These are phyloP conservation scores for Ceratocystis destructans DNA, from an alignment of 2,329 filamentous ascomycete genomes.

Conservation along the genomic window DNA sequence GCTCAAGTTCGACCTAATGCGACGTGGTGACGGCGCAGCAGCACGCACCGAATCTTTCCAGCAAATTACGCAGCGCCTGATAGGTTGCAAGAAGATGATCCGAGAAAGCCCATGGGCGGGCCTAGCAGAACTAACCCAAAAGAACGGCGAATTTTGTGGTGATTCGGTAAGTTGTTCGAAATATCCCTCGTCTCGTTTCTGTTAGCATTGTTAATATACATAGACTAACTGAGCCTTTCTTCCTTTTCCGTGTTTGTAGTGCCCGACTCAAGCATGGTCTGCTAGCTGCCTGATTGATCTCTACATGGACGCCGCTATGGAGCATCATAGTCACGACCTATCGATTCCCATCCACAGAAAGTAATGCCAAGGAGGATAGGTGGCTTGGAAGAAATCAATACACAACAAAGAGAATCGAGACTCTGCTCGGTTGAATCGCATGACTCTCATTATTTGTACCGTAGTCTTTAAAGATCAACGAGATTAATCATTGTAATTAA, in stretches of 20 bases:
- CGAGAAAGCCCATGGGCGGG: conserved; percentile 74
- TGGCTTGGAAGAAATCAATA: background rate
- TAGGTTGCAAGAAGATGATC: conserved; percentile 76
- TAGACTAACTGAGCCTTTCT: background rate
- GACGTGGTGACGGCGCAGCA: conserved; percentile 35
- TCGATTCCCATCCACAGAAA: conserved; percentile 8
- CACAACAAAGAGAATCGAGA: background rate
- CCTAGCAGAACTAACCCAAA: conserved; percentile 83
- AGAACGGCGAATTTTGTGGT: conserved; percentile 64
- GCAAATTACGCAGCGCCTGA: conserved; percentile 73
- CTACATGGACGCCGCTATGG: conserved; percentile 73
- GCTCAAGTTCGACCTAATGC: conserved; percentile 73
- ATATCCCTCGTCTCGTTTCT: conserved; percentile 11
- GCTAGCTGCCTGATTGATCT: conserved; percentile 87
- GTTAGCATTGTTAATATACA: conserved; percentile 18
- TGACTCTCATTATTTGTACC: too few species aligned
- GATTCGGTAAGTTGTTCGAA: conserved; percentile 59
- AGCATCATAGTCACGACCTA: conserved; percentile 26
- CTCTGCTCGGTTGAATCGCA: too few species aligned
- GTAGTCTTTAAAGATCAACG: too few species aligned
- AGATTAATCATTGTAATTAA: too few species aligned
- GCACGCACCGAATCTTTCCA: conserved; percentile 72
- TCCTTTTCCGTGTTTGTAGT: conserved; percentile 35
- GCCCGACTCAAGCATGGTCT: conserved; percentile 92
- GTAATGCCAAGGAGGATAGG: background rate